These are phyloP conservation scores for Venturiaceae sp. DNA, from an alignment of 2,329 filamentous ascomycete species.

Conservation along the genomic window DNA sequence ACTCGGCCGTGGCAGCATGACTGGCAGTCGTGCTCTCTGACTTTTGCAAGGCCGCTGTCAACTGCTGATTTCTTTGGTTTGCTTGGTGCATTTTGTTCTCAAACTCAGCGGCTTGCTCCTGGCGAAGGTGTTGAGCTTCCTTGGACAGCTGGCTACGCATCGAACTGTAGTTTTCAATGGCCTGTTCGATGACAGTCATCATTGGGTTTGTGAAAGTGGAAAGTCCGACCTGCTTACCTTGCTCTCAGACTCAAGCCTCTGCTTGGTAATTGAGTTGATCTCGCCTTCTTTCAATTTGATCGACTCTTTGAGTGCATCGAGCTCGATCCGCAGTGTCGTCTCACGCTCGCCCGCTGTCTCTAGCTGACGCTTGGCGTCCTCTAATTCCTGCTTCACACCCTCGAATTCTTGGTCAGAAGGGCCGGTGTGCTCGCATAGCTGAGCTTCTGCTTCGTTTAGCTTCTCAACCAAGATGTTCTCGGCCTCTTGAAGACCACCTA, in stretches of 20 bases:
- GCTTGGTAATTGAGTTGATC: neutral
- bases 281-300: neutral
- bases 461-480: neutral
- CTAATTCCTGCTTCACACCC: neutral
- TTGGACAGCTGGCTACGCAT: neutral
- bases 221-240: too few relatives aligned
- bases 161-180: neutral
- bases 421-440: neutral
- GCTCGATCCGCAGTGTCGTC: neutral
- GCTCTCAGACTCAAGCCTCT: neutral
- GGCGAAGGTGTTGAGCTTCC: constrained; percentile 1
- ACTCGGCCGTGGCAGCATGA: neutral
- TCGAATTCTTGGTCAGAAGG: neutral
- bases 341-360: neutral
- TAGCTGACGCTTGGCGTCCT: neutral
- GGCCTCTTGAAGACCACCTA: neutral
- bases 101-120: constrained; percentile 5
- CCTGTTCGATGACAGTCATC: neutral
- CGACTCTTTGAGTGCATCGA: neutral
- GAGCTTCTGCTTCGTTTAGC: neutral
- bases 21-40: neutral
- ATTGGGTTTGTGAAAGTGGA: too few relatives aligned
- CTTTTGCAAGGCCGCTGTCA: neutral
- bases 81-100: constrained; percentile 7
- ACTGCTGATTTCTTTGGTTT: neutral